A percentile compares a stretch with the other conserved stretches of the same genome.
Evolutionary conservation across 768 basidiomycete genomes (phyloP).

Genomic region (Pisolithus sp.): DNA sequence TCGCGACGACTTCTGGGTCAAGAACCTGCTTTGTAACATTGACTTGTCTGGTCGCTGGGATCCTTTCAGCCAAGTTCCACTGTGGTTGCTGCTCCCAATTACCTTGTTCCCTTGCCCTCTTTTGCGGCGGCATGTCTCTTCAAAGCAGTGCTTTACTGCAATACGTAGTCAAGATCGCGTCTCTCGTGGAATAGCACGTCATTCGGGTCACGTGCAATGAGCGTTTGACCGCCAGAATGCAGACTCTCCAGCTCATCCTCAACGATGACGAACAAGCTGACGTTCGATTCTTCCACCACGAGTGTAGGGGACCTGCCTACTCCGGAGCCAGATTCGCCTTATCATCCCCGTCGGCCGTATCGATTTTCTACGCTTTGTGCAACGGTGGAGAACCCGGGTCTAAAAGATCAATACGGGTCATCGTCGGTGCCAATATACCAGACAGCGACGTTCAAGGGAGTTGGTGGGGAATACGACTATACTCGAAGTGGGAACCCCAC

Average conservation of each 20-base stretch:
- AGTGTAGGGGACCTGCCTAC: constrained; percentile 58
- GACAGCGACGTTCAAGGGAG: constrained; percentile 95
- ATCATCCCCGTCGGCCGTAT: constrained; percentile 64
- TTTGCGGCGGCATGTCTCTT: constrained; percentile 34
- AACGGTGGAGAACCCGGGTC: constrained; percentile 84
- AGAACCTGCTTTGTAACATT: constrained; percentile 38
- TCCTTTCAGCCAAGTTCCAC: constrained; percentile 8
- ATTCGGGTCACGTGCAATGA: not conserved
- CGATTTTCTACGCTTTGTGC: constrained; percentile 88
- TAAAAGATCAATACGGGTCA: constrained; percentile 93
- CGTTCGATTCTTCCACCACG: constrained; percentile 3
- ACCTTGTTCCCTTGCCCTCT: constrained; percentile 46
- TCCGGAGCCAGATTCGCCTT: constrained; percentile 75
- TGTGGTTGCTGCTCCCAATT: constrained; percentile 11
- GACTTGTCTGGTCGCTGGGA: constrained; percentile 42
- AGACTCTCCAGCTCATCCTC: not conserved
- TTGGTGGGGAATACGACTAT: constrained; percentile 88
- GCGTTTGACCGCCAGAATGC: not conserved
- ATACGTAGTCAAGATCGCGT: not conserved
- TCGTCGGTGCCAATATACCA: constrained; percentile 98
- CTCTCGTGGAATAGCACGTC: not conserved
- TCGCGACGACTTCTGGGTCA: constrained; percentile 62
- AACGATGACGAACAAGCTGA: constrained; percentile 8
- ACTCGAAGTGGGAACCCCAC: constrained; percentile 95
- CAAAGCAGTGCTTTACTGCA: no score